A percentile compares a stretch with the other conserved stretches of the same genome.
phyloP scores from a whole-genome alignment of 495 filamentous ascomycete genomes.

The Xylaria acuta region DNA sequence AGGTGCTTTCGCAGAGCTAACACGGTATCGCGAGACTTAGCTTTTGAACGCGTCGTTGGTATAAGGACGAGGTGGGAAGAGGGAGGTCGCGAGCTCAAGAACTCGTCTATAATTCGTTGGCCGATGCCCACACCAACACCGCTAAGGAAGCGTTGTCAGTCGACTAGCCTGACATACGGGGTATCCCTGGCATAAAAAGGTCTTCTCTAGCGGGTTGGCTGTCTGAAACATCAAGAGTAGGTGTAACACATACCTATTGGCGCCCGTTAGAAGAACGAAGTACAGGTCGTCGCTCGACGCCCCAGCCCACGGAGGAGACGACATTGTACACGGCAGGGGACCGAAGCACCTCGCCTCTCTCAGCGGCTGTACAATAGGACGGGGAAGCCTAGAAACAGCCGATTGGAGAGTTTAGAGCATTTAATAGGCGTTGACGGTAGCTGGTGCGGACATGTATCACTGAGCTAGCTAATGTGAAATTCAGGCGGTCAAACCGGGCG shows the following conservation, averaged over 20 bases:
- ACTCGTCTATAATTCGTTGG: conserved; percentile 88
- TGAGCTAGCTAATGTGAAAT: not conserved
- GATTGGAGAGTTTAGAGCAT: not conserved
- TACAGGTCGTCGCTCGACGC: conserved; percentile 52
- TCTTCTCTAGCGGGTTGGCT: too few species aligned
- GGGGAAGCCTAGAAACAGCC: not conserved
- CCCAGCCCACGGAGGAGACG: conserved; percentile 58
- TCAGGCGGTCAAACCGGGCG: conserved; percentile 13
- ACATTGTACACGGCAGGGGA: conserved; percentile 35
- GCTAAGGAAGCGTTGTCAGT: conserved; percentile 54
- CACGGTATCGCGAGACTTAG: conserved; percentile 67
- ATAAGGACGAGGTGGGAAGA: conserved; percentile 69
- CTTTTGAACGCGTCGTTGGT: conserved; percentile 65
- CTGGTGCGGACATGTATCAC: not conserved
- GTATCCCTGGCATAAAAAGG: not conserved
- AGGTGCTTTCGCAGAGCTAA: conserved; percentile 60
- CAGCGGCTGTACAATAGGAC: not conserved
- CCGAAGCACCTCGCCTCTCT: not conserved
- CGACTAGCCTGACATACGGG: not conserved
- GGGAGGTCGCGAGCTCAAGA: conserved; percentile 69
- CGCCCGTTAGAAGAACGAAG: conserved; percentile 71
- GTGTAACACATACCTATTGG: conserved; percentile 66
- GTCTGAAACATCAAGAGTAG: not conserved
- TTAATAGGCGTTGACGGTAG: not conserved
- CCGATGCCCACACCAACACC: conserved; percentile 90